A percentile compares a stretch with the other conserved stretches of the same genome.
phyloP scores from a whole-genome alignment of 441 rosid species.

The Adansonia gregorii region DNA sequence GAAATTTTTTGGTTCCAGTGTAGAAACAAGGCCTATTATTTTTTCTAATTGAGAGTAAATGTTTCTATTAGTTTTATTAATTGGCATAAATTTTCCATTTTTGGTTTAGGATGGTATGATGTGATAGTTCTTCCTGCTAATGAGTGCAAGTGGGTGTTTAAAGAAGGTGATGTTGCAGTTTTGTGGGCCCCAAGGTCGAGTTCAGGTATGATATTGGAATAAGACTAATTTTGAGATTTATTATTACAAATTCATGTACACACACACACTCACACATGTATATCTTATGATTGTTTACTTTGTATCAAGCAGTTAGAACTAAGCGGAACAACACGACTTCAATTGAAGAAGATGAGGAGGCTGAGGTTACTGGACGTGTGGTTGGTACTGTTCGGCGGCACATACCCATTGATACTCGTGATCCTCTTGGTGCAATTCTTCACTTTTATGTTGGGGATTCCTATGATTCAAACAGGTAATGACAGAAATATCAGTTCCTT shows the following conservation, averaged over 20 bases:
- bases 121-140: slow-evolving; percentile 68
- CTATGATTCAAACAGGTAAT: slow-evolving; percentile 65
- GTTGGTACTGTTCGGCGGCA: slow-evolving; percentile 94
- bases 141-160: slow-evolving; percentile 90
- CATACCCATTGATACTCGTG: slow-evolving; percentile 87
- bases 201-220: slow-evolving; percentile 51
- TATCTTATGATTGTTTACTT: slow-evolving; percentile 5
- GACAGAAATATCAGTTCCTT: slow-evolving; percentile 13
- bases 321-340: slow-evolving; percentile 50
- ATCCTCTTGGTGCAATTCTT: slow-evolving; percentile 92
- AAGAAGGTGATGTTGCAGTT: slow-evolving; percentile 99
- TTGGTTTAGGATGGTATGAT: slow-evolving; percentile 88
- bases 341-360: slow-evolving; percentile 63
- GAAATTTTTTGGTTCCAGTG: background rate
- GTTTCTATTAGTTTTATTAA: slow-evolving; percentile 5
- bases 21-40: background rate
- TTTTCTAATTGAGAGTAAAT: background rate
- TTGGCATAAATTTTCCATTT: slow-evolving; percentile 27
- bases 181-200: slow-evolving; percentile 84
- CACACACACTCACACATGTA: background rate
- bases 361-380: slow-evolving; percentile 75
- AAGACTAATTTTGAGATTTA: background rate
- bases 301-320: slow-evolving; percentile 50
- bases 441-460: slow-evolving; percentile 95
- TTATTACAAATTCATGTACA: background rate